Base-by-base conservation (phyloP, 2,329 filamentous ascomycete genomes). In the Xylariaceae sp. region DNA sequence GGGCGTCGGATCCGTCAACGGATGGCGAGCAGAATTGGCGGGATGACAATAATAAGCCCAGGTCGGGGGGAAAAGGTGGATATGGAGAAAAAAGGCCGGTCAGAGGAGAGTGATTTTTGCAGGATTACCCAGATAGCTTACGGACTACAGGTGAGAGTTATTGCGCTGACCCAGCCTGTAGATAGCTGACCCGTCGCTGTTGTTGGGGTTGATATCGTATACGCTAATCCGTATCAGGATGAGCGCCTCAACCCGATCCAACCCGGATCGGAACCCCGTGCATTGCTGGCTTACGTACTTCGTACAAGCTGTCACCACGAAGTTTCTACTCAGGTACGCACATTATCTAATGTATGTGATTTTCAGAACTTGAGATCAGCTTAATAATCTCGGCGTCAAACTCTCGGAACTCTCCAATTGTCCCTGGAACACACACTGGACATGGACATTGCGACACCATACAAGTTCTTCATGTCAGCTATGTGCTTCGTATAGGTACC, bases 21-120 rank as follows among this genome's bases (percentile, higher is more conserved):
- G 53, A 52, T 59, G 51, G 30, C 55, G 42, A 35, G 26, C 45
- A 30, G 40, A 42, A n/a, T 47, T 48, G 40, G 31, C 6, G 27
- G 51, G 40, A 35, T 32, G 40, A 35, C 29, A 40, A 26, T 40
- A n/a, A 19, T 19, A 26, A 26, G 44, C 47, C 47, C 47, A 46
- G 50, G 52, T 48, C 40, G 43, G 29, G 40, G 31, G 45, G 45
- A 55, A 53, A 54, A 53, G 29, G 48, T 11, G 5, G 41, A 26
- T 12, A n/a, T 7, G 41, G 29, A 43, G 29, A 41, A 43, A 43
- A 43, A 26, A 26, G 57, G 47, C 46, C 45, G 37, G 42, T 48
- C 45, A 54, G 51, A 46, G 37, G 47, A 64, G 61, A 65, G 64
- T 65, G 61, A 66, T 64, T 66, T 67, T 61, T 60, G 53, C 54